phyloP scores from a whole-genome alignment of 1,284 basidiomycete species.

The Rhodotorula mucilaginosa region DNA sequence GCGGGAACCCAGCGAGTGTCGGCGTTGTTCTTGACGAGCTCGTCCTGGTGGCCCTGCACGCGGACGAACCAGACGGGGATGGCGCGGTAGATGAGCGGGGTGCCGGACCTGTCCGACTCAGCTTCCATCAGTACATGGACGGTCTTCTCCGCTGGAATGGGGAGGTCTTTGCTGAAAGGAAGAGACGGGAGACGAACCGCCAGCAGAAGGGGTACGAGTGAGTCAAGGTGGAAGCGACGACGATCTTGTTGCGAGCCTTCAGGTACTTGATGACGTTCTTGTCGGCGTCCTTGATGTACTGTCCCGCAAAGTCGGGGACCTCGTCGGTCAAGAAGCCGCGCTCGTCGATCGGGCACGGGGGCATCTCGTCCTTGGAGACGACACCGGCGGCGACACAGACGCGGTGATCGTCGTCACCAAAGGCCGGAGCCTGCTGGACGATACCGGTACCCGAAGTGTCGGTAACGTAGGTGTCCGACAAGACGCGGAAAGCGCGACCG shows the following conservation, averaged over 20 bases:
- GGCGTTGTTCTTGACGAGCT: slow-evolving; percentile 87
- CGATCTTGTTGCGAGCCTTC: slow-evolving; percentile 81
- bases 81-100: slow-evolving; percentile 93
- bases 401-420: slow-evolving; percentile 98
- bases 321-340: slow-evolving; percentile 81
- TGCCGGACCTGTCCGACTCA: slow-evolving; percentile 66
- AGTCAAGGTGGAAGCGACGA: slow-evolving; percentile 80
- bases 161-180: neutral
- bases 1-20: slow-evolving; percentile 90
- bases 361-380: slow-evolving; percentile 79
- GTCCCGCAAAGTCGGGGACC: slow-evolving; percentile 86
- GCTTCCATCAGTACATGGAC: too few relatives aligned
- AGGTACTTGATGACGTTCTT: slow-evolving; percentile 89
- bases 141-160: neutral
- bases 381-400: slow-evolving; percentile 82
- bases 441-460: slow-evolving; percentile 94
- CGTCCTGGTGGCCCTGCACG: slow-evolving; percentile 77
- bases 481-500: slow-evolving; percentile 84
- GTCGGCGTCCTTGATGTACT: slow-evolving; percentile 93
- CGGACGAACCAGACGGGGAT: slow-evolving; percentile 96
- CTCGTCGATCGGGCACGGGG: slow-evolving; percentile 94
- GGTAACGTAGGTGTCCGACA: slow-evolving; percentile 91
- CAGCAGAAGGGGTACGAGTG: slow-evolving; percentile 98
- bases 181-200: slow-evolving; percentile 59
- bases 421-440: slow-evolving; percentile 97